Evolutionary conservation across 73 alveolate species (phyloP).

Genomic region (Chromera velia): DNA sequence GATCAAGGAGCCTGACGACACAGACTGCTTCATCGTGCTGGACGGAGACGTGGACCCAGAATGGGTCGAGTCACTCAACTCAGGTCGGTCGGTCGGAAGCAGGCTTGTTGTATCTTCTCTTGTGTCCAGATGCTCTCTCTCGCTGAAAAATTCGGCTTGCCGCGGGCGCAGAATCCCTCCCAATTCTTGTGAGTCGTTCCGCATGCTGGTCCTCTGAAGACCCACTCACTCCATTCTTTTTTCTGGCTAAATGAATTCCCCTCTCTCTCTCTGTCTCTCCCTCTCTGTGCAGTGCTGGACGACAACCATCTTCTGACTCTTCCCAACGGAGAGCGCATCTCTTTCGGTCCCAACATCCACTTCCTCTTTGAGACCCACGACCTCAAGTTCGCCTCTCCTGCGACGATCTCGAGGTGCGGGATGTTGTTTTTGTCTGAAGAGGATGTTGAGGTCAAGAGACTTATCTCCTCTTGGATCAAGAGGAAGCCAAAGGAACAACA

Average conservation of each 20-base stretch:
- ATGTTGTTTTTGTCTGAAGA: constrained; percentile 97
- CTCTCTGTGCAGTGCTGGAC: constrained; percentile 83
- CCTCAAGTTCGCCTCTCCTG: constrained; percentile 96
- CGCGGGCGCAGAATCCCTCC: too few relatives aligned
- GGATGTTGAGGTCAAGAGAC: constrained; percentile 90
- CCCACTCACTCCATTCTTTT: too few relatives aligned
- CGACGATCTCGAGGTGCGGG: constrained; percentile 98
- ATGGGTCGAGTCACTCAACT: constrained; percentile 83
- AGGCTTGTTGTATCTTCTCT: neutral
- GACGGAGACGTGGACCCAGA: constrained; percentile 99
- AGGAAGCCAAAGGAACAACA: constrained; percentile 75
- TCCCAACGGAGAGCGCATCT: constrained; percentile 99
- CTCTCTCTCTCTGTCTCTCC: neutral
- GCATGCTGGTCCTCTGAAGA: too few relatives aligned
- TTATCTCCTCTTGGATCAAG: constrained; percentile 87
- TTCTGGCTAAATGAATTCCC: too few relatives aligned
- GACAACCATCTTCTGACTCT: constrained; percentile 96
- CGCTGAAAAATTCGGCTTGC: too few relatives aligned
- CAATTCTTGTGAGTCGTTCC: too few relatives aligned
- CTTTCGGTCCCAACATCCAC: constrained; percentile 91
- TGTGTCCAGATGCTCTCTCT: too few relatives aligned
- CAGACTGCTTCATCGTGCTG: constrained; percentile 94
- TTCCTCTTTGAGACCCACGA: constrained; percentile 96
- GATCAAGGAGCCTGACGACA: constrained; percentile 91
- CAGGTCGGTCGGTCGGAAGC: neutral